Conservation (phyloP, 257 asterid genomes). For the Solanum chilense region DNA sequence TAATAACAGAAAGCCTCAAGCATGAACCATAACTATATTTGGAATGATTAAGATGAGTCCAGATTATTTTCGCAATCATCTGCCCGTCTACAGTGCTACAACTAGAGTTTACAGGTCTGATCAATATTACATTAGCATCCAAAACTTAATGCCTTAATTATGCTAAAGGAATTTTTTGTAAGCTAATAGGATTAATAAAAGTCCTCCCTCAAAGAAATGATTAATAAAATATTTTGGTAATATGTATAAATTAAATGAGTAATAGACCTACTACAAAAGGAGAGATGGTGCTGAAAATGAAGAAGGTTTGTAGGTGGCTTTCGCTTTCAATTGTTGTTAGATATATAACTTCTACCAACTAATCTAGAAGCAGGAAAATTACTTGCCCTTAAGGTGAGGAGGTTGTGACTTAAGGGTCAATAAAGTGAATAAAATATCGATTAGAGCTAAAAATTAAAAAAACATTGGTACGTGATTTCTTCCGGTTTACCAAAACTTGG, state of each 20-base stretch:
- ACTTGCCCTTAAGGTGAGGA: not conserved
- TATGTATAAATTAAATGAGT: not conserved
- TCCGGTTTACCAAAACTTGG: not conserved
- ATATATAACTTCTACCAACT: not conserved
- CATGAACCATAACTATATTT: not conserved
- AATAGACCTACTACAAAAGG: not conserved
- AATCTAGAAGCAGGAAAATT: not conserved
- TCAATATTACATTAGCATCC: not conserved
- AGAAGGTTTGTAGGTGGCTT: not conserved
- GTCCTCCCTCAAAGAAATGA: not conserved
- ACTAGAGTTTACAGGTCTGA: not conserved
- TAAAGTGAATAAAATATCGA: not conserved
- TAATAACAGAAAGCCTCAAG: not conserved
- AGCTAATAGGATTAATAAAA: not conserved
- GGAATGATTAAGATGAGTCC: not conserved
- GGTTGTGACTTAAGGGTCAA: not conserved
- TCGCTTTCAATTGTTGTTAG: not conserved
- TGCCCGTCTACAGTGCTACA: not conserved
- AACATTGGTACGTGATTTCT: not conserved
- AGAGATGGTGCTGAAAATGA: not conserved
- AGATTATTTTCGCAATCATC: not conserved
- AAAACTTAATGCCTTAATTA: not conserved
- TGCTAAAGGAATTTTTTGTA: not conserved
- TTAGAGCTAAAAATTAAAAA: not conserved
- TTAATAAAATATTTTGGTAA: not conserved